Conservation (phyloP, 768 basidiomycete genomes). For the Phylloporus scabripes region DNA sequence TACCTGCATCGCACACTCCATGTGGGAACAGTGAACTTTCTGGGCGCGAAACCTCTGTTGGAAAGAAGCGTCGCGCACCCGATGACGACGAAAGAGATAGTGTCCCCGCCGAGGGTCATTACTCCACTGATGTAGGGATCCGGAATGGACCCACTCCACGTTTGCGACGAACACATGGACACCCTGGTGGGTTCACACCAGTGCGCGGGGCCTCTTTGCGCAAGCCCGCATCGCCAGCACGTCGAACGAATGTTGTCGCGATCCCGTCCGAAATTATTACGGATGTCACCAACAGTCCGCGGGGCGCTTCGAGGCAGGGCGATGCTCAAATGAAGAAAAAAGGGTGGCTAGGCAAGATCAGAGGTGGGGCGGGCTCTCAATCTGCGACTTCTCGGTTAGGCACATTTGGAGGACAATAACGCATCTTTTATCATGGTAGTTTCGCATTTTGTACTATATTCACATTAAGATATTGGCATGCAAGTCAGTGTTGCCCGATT, state of each 20-base stretch:
- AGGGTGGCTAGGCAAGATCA: conserved; percentile 70
- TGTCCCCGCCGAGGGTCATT: conserved; percentile 64
- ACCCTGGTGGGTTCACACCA: conserved; percentile 70
- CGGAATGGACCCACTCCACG: conserved; percentile 50
- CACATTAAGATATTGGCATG: conserved; percentile 1
- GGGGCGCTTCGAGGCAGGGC: conserved; percentile 21
- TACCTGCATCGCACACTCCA: conserved; percentile 44
- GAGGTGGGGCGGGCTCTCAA: conserved; percentile 34
- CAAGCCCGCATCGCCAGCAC: conserved; percentile 44
- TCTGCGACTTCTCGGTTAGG: conserved; percentile 16
- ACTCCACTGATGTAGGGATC: conserved; percentile 33
- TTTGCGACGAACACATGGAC: conserved; percentile 50
- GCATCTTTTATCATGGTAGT: conserved; percentile 10
- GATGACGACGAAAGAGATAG: conserved; percentile 67
- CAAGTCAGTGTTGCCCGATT: conserved; percentile 19
- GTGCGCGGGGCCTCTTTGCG: conserved; percentile 47
- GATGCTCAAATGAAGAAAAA: conserved; percentile 40
- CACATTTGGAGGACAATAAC: conserved; percentile 23
- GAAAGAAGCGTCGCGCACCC: conserved; percentile 70
- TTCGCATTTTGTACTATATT: conserved; percentile 15
- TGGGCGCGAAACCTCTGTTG: conserved; percentile 36
- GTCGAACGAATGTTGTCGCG: conserved; percentile 37
- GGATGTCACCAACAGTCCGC: conserved; percentile 69
- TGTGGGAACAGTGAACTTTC: conserved; percentile 33
- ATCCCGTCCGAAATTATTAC: conserved; percentile 33